Conservation (phyloP, 1,139 yeast species). For the Candida smagusa region DNA sequence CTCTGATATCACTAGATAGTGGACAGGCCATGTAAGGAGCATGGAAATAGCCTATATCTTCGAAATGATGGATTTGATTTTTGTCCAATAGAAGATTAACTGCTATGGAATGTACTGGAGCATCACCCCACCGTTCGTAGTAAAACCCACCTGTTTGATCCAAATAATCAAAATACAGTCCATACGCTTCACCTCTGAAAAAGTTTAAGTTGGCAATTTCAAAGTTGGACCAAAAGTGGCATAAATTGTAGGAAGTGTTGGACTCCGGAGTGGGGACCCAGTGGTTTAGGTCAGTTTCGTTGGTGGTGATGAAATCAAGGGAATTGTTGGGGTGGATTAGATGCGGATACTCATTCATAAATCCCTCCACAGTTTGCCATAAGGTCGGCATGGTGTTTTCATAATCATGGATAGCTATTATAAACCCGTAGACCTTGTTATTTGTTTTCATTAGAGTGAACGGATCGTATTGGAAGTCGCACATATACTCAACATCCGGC, state of each 20-base stretch:
- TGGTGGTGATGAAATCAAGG: conserved; percentile 65
- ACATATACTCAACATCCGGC: conserved; percentile 46
- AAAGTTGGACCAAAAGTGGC: conserved; percentile 96
- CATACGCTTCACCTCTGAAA: conserved; percentile 69
- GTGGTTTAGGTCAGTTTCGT: conserved; percentile 37
- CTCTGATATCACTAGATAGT: conserved; percentile 42
- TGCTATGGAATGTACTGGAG: conserved; percentile 90
- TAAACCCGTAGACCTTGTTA: conserved; percentile 42
- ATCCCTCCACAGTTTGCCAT: conserved; percentile 72
- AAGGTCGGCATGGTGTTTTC: conserved; percentile 61
- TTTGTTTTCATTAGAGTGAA: conserved; percentile 33
- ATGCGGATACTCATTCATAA: conserved; percentile 59
- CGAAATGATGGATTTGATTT: conserved; percentile 77
- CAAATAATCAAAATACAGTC: conserved; percentile 63
- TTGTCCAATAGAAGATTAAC: conserved; percentile 64
- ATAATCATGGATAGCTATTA: conserved; percentile 43
- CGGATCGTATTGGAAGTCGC: conserved; percentile 50
- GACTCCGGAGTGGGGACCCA: conserved; percentile 19
- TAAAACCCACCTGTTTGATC: conserved; percentile 81
- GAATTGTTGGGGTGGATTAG: conserved; percentile 67
- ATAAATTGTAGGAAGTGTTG: conserved; percentile 68
- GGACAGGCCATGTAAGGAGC: conserved; percentile 86
- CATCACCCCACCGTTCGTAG: conserved; percentile 97
- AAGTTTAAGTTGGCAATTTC: conserved; percentile 82
- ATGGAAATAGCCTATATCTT: conserved; percentile 86